Evolutionary conservation across 257 asterid species (phyloP).

Genomic region (Galeopsis tetrahit): DNA sequence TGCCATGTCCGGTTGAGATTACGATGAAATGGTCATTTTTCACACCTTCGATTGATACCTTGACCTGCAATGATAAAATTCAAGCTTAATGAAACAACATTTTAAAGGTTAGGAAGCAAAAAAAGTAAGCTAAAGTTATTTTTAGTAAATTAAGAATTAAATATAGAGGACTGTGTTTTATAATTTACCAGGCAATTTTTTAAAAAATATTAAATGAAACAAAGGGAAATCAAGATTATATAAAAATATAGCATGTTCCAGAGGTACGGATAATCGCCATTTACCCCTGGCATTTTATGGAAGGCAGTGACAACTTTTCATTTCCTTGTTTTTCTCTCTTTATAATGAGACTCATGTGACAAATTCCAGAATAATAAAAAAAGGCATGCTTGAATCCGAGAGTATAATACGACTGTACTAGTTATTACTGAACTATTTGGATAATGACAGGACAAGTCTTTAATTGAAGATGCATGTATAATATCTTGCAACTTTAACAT

Average conservation of each 20-base stretch:
- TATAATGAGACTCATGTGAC: not conserved
- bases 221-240: not conserved
- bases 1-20: constrained; percentile 59
- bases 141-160: not conserved
- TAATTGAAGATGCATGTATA: not conserved
- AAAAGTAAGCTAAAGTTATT: not conserved
- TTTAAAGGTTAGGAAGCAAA: not conserved
- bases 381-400: not conserved
- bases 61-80: constrained; percentile 53
- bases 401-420: not conserved
- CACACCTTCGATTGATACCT: constrained; percentile 55
- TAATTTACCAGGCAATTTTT: not conserved
- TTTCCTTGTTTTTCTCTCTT: not conserved
- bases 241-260: not conserved
- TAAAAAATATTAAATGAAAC: not conserved
- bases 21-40: constrained; percentile 48
- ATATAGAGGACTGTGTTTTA: not conserved
- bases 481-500: not conserved
- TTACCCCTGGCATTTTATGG: not conserved
- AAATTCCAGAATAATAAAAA: not conserved
- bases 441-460: not conserved
- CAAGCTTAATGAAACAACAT: constrained; percentile 3
- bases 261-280: not conserved
- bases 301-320: not conserved
- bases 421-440: not conserved